These are phyloP conservation scores for Zygosaccharomyces pseudobailii DNA, from an alignment of 1,139 yeast genomes.

Conservation along the genomic window DNA sequence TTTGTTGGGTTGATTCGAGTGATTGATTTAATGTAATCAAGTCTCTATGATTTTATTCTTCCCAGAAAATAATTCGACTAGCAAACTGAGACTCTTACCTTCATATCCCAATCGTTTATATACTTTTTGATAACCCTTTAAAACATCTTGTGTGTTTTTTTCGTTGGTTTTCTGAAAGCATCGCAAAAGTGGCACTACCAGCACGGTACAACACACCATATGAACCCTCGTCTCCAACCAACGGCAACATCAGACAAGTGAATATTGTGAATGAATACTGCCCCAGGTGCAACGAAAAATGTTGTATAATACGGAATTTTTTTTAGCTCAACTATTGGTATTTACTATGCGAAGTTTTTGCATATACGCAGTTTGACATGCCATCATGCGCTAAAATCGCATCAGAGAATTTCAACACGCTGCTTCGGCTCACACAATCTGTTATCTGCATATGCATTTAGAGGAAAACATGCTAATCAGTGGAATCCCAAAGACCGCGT, in stretches of 20 bases:
- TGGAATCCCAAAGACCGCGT: not conserved
- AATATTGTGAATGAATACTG: not conserved
- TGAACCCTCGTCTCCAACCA: not conserved
- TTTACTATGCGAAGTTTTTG: not conserved
- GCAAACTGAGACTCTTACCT: no score
- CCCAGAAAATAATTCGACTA: not conserved
- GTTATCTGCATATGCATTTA: slow-evolving; percentile 3
- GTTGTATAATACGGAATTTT: not conserved
- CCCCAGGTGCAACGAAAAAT: not conserved
- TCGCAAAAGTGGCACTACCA: slow-evolving; percentile 3
- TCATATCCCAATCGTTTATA: slow-evolving; percentile 1
- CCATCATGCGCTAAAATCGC: slow-evolving; percentile 2
- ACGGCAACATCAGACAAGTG: not conserved
- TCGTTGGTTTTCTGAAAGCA: not conserved
- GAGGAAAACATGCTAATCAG: not conserved
- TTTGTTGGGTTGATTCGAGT: not conserved
- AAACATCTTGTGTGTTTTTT: not conserved
- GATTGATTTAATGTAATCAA: not conserved
- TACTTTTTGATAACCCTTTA: not conserved
- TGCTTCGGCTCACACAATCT: not conserved
- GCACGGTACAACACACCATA: not conserved
- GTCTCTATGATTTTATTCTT: not conserved
- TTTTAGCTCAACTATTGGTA: not conserved
- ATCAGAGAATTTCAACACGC: not conserved
- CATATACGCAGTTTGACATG: not conserved